phyloP scores from a whole-genome alignment of 768 basidiomycete genomes.

The Ramaria sp. region DNA sequence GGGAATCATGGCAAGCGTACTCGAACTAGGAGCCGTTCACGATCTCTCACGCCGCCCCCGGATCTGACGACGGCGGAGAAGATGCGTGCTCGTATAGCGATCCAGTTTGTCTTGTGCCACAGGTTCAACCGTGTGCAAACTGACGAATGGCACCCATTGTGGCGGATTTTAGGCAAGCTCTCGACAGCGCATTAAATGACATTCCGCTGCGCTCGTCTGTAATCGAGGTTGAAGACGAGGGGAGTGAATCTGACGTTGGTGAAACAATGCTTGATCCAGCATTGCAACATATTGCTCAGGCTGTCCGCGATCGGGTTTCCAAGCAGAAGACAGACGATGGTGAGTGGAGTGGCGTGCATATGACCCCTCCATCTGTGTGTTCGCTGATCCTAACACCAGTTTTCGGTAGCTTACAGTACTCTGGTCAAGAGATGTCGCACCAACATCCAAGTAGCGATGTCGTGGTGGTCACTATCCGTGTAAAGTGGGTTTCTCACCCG shows the following conservation, averaged over 20 bases:
- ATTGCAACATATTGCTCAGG: conserved; percentile 1
- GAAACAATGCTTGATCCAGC: neutral
- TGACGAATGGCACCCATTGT: neutral
- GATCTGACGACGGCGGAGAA: conserved; percentile 41
- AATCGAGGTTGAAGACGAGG: conserved; percentile 28
- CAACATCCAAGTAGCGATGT: conserved; percentile 20
- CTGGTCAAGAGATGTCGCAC: neutral
- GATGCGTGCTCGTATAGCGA: conserved; percentile 43
- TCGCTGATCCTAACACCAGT: conserved; percentile 14
- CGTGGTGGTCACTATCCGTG: conserved; percentile 35
- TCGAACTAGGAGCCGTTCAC: conserved; percentile 46
- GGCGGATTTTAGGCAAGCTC: conserved; percentile 30
- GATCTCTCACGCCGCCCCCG: conserved; percentile 72
- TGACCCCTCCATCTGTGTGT: conserved; percentile 15
- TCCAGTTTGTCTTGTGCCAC: conserved; percentile 36
- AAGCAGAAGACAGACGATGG: neutral
- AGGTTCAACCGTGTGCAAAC: neutral
- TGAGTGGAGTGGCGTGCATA: conserved; percentile 16
- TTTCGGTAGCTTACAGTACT: conserved; percentile 12
- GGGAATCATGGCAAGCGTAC: conserved; percentile 34
- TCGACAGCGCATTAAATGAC: conserved; percentile 29
- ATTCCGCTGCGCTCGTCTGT: conserved; percentile 36
- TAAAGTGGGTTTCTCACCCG: conserved; percentile 62
- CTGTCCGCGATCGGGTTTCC: neutral
- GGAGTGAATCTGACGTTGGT: conserved; percentile 30